Conservation (phyloP, 768 basidiomycete species). For the Lentinus brumalis region DNA sequence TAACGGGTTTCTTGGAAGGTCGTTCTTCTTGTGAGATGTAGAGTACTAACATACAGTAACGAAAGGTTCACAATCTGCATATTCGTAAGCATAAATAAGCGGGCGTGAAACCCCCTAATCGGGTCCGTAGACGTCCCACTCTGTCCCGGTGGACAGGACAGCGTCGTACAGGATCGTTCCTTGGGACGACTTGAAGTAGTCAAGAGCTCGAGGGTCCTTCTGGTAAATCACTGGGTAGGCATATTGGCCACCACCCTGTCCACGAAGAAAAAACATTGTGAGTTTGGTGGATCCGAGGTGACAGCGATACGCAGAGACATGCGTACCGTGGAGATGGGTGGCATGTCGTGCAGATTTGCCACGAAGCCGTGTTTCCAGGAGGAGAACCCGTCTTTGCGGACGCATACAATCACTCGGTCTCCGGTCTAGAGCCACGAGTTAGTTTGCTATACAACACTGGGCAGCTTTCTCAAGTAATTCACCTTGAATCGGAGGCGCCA, state of each 20-base stretch:
- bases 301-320: not conserved
- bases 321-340: not conserved
- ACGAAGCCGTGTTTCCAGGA: not conserved
- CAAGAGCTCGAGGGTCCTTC: not conserved
- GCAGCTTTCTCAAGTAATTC: not conserved
- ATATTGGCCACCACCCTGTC: not conserved
- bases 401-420: not conserved
- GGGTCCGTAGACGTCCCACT: not conserved
- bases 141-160: not conserved
- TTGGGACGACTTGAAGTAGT: not conserved
- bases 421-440: not conserved
- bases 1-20: too few species aligned
- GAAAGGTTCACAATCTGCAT: too few species aligned
- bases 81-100: too few species aligned
- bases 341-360: not conserved
- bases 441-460: not conserved
- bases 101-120: too few species aligned
- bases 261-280: not conserved
- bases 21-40: too few species aligned
- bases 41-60: too few species aligned
- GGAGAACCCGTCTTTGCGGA: not conserved
- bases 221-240: not conserved
- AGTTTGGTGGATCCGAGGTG: too few species aligned
- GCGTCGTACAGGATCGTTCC: not conserved
- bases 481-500: not conserved